Percentiles rank a stretch among this genome's conserved stretches.
Conservation (phyloP, 208 protist genomes). For the Leishmania gerbilli region DNA sequence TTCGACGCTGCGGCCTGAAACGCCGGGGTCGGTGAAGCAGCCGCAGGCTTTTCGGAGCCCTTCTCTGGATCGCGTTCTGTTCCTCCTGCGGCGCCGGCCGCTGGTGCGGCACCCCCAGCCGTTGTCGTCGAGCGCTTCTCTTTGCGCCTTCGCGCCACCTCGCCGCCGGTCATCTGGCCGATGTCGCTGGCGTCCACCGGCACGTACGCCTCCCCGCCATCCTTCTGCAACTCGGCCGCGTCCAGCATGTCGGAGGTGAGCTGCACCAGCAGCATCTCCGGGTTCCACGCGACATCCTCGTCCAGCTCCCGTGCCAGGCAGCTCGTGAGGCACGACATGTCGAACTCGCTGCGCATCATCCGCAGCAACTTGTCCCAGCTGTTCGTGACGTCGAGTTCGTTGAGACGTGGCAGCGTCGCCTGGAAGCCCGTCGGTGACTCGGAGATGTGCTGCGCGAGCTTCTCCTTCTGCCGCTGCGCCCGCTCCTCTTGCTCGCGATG, state of each 20-base stretch:
- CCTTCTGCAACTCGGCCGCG: conserved; percentile 50
- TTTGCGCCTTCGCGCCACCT: conserved; percentile 45
- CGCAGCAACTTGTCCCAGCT: conserved; percentile 75
- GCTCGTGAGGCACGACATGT: conserved; percentile 82
- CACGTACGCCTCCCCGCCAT: conserved; percentile 29
- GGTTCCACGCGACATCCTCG: conserved; percentile 88
- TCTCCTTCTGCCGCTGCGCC: conserved; percentile 45
- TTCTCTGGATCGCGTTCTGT: not conserved
- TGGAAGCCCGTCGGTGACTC: conserved; percentile 74
- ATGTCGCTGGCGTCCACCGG: conserved; percentile 43
- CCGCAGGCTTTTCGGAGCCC: not conserved
- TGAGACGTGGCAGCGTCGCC: conserved; percentile 69
- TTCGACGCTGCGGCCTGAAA: conserved; percentile 2
- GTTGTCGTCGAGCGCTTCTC: conserved; percentile 26
- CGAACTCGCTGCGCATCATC: conserved; percentile 67
- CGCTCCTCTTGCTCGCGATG: conserved; percentile 34
- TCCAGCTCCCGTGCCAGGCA: conserved; percentile 82
- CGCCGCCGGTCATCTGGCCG: conserved; percentile 53
- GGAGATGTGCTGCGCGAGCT: conserved; percentile 57
- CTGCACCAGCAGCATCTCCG: conserved; percentile 89
- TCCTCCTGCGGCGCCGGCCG: not conserved
- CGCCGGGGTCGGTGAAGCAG: not conserved
- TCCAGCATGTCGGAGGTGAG: conserved; percentile 88
- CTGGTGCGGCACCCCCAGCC: not conserved
- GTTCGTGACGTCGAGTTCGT: conserved; percentile 68